These are phyloP conservation scores for Centaurea solstitialis DNA, from an alignment of 129 eudicot genomes.

Conservation along the genomic window DNA sequence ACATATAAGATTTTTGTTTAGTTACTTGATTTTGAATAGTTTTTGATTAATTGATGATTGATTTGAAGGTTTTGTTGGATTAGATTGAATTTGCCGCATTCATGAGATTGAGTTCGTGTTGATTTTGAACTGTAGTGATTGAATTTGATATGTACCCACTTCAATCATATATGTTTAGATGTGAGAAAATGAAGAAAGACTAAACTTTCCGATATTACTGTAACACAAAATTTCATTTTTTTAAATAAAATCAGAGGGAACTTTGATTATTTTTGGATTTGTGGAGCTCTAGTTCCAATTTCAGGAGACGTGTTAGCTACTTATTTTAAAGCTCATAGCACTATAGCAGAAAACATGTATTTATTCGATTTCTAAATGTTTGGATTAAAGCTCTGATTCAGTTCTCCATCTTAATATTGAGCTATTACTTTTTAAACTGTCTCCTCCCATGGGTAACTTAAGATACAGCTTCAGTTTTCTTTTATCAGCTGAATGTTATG, in stretches of 20 bases:
- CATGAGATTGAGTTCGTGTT: slow-evolving; percentile 11
- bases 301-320: background rate
- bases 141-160: background rate
- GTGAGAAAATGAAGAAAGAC: background rate
- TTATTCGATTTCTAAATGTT: background rate
- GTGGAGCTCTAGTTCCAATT: slow-evolving; percentile 3
- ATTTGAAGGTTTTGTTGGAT: background rate
- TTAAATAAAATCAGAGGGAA: background rate
- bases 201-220: background rate
- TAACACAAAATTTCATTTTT: background rate
- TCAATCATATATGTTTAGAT: background rate
- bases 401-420: background rate
- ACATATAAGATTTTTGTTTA: slow-evolving; percentile 7
- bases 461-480: background rate
- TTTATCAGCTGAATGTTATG: background rate
- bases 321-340: background rate
- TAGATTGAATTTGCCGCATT: slow-evolving; percentile 23
- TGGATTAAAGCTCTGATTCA: background rate
- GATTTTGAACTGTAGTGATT: slow-evolving; percentile 9
- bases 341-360: background rate
- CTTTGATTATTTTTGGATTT: background rate
- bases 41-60: slow-evolving; percentile 3
- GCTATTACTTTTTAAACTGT: background rate
- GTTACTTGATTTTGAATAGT: background rate
- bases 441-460: background rate